A percentile compares a stretch with the other conserved stretches of the same genome.
These are phyloP conservation scores for Silene conica DNA, from an alignment of 148 eudicot genomes.

Conservation along the genomic window DNA sequence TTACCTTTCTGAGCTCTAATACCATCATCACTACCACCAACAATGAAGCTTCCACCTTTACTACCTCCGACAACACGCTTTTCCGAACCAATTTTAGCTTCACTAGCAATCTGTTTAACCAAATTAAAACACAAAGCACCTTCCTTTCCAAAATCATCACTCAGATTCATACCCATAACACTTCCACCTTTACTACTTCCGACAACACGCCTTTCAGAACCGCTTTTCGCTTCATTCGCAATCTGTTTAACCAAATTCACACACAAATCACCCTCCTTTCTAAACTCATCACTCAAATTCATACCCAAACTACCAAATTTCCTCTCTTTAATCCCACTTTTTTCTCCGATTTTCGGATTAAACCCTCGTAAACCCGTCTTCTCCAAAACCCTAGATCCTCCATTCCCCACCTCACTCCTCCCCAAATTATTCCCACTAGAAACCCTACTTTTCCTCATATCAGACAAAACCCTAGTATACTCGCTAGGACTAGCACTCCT, in stretches of 20 bases:
- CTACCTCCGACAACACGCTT: slow-evolving; percentile 7
- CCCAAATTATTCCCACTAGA: slow-evolving; percentile 31
- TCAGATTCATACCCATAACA: neutral
- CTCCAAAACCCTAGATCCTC: slow-evolving; percentile 33
- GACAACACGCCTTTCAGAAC: neutral
- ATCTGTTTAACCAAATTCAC: slow-evolving; percentile 3
- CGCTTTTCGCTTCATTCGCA: neutral
- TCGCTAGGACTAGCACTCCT: slow-evolving; percentile 86
- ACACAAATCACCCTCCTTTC: slow-evolving; percentile 15
- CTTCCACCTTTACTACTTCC: slow-evolving; percentile 15
- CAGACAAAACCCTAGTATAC: slow-evolving; percentile 41
- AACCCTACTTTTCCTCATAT: slow-evolving; percentile 48
- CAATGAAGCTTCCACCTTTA: slow-evolving; percentile 17
- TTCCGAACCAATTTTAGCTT: neutral
- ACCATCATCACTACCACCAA: slow-evolving; percentile 10
- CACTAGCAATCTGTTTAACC: slow-evolving; percentile 4
- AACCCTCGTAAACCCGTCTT: slow-evolving; percentile 28
- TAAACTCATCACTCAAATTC: neutral
- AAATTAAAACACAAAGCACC: slow-evolving; percentile 11
- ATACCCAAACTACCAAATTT: slow-evolving; percentile 21
- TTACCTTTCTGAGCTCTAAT: neutral
- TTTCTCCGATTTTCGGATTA: slow-evolving; percentile 13
- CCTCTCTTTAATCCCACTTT: slow-evolving; percentile 11
- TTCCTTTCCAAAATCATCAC: slow-evolving; percentile 13
- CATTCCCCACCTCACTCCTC: slow-evolving; percentile 24